A percentile compares a stretch with the other conserved stretches of the same genome.
Evolutionary conservation across 1,284 basidiomycete species (phyloP).

Genomic region (Laetiporus sulphureus): DNA sequence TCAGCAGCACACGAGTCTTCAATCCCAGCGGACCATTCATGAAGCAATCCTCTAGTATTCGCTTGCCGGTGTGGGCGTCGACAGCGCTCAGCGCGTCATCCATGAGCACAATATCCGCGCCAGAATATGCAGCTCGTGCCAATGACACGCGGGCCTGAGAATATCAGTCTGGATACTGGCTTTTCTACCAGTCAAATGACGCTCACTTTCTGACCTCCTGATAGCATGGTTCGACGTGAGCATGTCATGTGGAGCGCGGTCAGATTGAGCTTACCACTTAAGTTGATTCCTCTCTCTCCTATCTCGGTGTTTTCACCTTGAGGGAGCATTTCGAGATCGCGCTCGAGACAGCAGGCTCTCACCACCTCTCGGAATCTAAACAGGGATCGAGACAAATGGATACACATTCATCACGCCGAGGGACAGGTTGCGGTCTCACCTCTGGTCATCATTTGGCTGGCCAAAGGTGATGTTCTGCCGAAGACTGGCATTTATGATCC

Average conservation of each 20-base stretch:
- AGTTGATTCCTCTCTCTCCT: conserved; percentile 77
- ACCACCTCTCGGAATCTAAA: conserved; percentile 47
- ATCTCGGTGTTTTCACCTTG: conserved; percentile 73
- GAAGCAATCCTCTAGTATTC: conserved; percentile 56
- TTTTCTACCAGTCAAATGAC: background rate
- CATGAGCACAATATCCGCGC: conserved; percentile 66
- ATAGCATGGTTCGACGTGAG: conserved; percentile 7
- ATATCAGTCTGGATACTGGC: conserved; percentile 9
- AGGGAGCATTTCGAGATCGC: conserved; percentile 61
- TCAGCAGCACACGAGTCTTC: conserved; percentile 71
- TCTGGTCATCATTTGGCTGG: conserved; percentile 45
- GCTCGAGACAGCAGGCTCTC: conserved; percentile 54
- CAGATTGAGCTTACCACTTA: conserved; percentile 37
- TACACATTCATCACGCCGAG: background rate
- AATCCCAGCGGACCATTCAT: conserved; percentile 47
- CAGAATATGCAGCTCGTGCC: conserved; percentile 75
- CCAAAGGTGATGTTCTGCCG: conserved; percentile 67
- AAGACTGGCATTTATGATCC: conserved; percentile 74
- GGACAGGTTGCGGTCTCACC: conserved; percentile 26
- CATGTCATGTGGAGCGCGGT: background rate
- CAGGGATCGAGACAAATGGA: background rate
- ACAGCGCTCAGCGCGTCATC: conserved; percentile 72
- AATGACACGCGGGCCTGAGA: conserved; percentile 71
- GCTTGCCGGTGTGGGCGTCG: conserved; percentile 62
- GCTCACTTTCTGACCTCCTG: conserved; percentile 48